Evolutionary conservation across 345 rosid genomes (phyloP), one percentile per base, ranked within the genome.

Genomic region (Hypericum perforatum): DNA sequence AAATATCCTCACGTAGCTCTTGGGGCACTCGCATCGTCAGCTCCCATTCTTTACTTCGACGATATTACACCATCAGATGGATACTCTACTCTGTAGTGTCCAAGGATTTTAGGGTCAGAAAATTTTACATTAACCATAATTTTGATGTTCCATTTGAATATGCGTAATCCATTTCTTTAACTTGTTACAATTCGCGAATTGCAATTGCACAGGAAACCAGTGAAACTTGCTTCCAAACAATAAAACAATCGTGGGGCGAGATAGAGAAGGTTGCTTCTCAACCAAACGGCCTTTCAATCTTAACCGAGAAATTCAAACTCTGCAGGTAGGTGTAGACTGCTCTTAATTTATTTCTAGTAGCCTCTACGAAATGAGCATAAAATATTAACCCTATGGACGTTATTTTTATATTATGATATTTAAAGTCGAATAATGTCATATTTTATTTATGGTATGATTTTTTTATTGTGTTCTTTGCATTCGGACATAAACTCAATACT

Each of bases 261-360:
- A 81, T 89, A 32, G 76, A 80, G 12, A 60, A 57, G 58, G 47
- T 80, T 51, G 88, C 90, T 48, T 65, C 81, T 5, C 22, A 62
- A 49, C 65, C 70, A 0, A 41, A 61, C 11, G 95, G 94, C 44
- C 79, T 78, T 5, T 59, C 68, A 2, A 41, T 63, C 29, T 82
- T 89, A 14, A 59, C 84, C 74, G 39, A 63, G 42, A 79, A 51
- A 60, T 89, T 89, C 77, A 76, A 68, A 61, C 81, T 84, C 57
- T 89, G 97, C 84, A 8, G 47, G 82, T 78, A 70, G 52, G 56
- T 22, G 32, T 22, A 22, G 32, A 22, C 32, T 22, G 1, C 4
- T 22, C 32, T 22, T 22, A 22, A 22, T 22, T 22, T 22, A 22
- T 1, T 22, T 22, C 32, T 22, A 22, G 32, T 22, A 22, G 32